phyloP scores from a whole-genome alignment of 2,329 filamentous ascomycete species.

The Colletotrichum chrysophilum region DNA sequence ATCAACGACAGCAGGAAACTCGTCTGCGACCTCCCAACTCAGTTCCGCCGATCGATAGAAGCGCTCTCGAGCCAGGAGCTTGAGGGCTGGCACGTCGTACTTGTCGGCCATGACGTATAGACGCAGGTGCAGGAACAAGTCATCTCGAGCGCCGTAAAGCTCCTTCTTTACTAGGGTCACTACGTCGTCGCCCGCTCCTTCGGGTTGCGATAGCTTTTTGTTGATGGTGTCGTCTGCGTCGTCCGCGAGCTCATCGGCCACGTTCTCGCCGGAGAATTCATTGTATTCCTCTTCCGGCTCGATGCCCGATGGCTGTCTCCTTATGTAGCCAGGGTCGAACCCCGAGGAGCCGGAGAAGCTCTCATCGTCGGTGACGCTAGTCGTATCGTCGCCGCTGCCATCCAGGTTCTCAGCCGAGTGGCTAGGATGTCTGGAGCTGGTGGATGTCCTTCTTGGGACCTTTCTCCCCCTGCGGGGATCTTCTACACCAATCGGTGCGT shows the following conservation, averaged over 20 bases:
- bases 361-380: not conserved
- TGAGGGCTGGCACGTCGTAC: conserved; percentile 36
- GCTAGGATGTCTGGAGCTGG: not conserved
- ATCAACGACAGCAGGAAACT: conserved; percentile 27
- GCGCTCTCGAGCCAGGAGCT: conserved; percentile 30
- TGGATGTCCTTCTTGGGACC: not conserved
- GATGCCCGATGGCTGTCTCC: not conserved
- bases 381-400: not conserved
- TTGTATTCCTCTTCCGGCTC: not conserved
- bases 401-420: not conserved
- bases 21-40: not conserved
- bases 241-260: not conserved
- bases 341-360: not conserved
- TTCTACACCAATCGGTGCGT: not conserved
- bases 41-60: conserved; percentile 30
- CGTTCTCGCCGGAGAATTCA: not conserved
- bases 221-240: not conserved
- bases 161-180: not conserved
- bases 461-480: not conserved
- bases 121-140: conserved; percentile 24
- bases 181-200: not conserved
- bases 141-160: not conserved
- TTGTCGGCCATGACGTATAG: conserved; percentile 41
- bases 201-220: not conserved
- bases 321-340: not conserved